Conservation (phyloP, 1,284 basidiomycete species). For the Phaffia rhodozyma region DNA sequence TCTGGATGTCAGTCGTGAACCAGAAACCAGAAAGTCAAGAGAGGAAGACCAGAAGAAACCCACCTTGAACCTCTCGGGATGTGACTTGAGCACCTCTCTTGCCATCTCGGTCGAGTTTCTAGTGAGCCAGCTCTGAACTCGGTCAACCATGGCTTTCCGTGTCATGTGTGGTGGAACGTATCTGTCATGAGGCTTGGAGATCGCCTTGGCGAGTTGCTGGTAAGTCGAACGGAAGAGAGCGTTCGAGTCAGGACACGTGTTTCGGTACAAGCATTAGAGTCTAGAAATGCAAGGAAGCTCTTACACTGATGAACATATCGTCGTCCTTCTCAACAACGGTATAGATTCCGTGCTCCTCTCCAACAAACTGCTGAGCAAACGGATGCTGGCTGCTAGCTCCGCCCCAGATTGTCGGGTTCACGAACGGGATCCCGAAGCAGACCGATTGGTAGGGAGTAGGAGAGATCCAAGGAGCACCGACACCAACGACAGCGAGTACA, state of each 20-base stretch:
- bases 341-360: not conserved
- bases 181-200: not conserved
- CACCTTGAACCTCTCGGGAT: too few relatives aligned
- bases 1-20: too few relatives aligned
- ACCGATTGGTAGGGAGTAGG: constrained; percentile 8
- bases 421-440: constrained; percentile 9
- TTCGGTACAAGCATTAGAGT: too few relatives aligned
- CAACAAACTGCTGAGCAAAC: not conserved
- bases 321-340: not conserved
- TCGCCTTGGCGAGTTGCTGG: constrained; percentile 2
- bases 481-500: too few relatives aligned
- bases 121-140: not conserved
- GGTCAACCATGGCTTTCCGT: not conserved
- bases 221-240: too few relatives aligned
- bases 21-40: not conserved
- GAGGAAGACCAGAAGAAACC: not conserved
- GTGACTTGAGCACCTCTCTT: too few relatives aligned
- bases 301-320: not conserved
- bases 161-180: constrained; percentile 9
- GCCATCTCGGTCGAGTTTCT: not conserved
- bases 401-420: constrained; percentile 1
- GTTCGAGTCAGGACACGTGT: too few relatives aligned
- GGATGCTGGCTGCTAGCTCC: not conserved
- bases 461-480: not conserved
- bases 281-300: not conserved